Conservation (phyloP, 306 rosid genomes). For the Dryas alaskensis region DNA sequence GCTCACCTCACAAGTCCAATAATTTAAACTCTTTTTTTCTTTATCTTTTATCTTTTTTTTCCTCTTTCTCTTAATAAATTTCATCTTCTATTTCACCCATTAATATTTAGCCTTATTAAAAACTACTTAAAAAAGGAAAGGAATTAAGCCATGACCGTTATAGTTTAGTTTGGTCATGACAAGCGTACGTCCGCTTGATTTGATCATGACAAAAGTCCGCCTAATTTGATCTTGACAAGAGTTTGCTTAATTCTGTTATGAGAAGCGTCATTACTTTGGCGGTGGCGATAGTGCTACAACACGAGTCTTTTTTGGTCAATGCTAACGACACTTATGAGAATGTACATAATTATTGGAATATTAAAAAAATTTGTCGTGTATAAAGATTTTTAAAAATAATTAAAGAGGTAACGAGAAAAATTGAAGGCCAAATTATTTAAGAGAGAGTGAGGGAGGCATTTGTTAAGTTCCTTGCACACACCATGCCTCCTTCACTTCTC, state of each 20-base stretch:
- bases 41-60: background rate
- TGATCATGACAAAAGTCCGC: background rate
- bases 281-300: background rate
- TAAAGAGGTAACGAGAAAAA: no score
- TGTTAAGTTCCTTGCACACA: constrained; percentile 12
- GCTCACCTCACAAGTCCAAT: background rate
- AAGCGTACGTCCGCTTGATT: background rate
- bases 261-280: no score
- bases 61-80: background rate
- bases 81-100: background rate
- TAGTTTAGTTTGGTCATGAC: background rate
- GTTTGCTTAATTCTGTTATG: no score
- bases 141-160: background rate
- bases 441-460: background rate
- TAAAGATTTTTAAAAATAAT: no score
- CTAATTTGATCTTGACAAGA: no score
- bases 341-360: no score
- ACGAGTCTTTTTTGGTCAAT: background rate
- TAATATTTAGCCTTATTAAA: no score
- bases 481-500: constrained; percentile 8
- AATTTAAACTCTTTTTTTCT: background rate
- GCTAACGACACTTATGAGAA: no score
- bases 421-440: no score
- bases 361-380: no score
- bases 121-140: no score